A percentile compares a stretch with the other conserved stretches of the same genome.
Evolutionary conservation across 495 filamentous ascomycete species (phyloP).

Genomic region (Friedmanniomyces endolithicus): DNA sequence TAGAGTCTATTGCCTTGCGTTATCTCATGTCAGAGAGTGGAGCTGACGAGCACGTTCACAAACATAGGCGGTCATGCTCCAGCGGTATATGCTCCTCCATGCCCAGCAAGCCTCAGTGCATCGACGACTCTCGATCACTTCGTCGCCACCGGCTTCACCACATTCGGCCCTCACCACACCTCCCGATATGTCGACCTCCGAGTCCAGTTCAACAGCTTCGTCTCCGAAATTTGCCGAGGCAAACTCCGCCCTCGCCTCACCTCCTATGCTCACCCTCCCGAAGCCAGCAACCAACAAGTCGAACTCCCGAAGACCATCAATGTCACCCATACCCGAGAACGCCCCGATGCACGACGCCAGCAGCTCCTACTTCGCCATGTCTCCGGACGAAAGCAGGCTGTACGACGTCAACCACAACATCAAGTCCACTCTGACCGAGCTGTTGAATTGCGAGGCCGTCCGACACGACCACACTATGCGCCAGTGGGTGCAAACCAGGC

Average conservation of each 20-base stretch:
- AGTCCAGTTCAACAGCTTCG: constrained; percentile 3
- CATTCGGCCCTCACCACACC: neutral
- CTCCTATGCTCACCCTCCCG: neutral
- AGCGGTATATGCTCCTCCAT: constrained; percentile 44
- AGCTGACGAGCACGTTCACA: neutral
- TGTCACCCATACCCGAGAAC: constrained; percentile 16
- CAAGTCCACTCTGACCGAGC: constrained; percentile 51
- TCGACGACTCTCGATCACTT: constrained; percentile 31
- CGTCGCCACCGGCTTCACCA: constrained; percentile 19
- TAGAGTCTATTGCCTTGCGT: no score
- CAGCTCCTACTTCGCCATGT: neutral
- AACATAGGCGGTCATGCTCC: constrained; percentile 36
- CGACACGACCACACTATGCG: constrained; percentile 43
- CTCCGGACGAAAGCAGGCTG: constrained; percentile 38
- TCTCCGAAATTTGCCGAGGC: neutral
- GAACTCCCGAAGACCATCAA: constrained; percentile 3
- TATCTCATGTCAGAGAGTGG: no score
- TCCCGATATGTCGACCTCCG: constrained; percentile 4
- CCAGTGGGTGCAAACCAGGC: constrained; percentile 48
- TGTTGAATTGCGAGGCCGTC: constrained; percentile 51
- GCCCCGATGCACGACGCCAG: constrained; percentile 26
- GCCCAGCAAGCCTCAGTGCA: constrained; percentile 43
- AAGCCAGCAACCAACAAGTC: neutral
- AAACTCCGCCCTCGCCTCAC: neutral
- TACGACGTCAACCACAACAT: constrained; percentile 51